Evolutionary conservation across 352 stramenopile genomes (phyloP).

Genomic region (Phytopythium sindhum): DNA sequence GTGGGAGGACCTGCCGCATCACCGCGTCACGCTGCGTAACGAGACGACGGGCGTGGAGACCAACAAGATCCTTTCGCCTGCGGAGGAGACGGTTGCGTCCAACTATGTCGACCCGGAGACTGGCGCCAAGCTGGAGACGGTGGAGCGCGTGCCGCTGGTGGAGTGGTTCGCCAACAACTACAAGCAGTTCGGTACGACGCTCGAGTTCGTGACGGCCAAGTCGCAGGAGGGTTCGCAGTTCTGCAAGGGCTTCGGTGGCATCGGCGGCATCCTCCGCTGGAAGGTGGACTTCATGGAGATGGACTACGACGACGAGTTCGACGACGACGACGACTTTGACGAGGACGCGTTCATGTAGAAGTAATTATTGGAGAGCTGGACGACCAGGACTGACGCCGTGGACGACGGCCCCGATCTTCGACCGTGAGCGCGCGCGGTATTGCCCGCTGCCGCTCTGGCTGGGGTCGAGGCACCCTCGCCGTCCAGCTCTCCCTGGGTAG

Average conservation of each 20-base stretch:
- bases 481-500: constrained; percentile 9
- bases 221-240: constrained; percentile 99
- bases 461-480: background rate
- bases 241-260: constrained; percentile 99
- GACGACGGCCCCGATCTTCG: background rate
- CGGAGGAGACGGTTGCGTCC: constrained; percentile 91
- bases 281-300: constrained; percentile 99
- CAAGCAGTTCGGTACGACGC: constrained; percentile 97
- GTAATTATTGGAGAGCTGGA: constrained; percentile 51
- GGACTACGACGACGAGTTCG: constrained; percentile 93
- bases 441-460: background rate
- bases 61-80: constrained; percentile 72
- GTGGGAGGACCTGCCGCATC: constrained; percentile 98
- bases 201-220: constrained; percentile 99
- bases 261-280: constrained; percentile 98
- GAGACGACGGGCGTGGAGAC: constrained; percentile 87
- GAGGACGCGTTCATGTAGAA: constrained; percentile 84
- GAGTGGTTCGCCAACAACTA: constrained; percentile 99
- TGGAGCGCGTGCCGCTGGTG: constrained; percentile 96
- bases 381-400: constrained; percentile 2
- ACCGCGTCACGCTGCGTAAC: constrained; percentile 94
- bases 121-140: constrained; percentile 95
- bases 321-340: constrained; percentile 88
- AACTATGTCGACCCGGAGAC: constrained; percentile 96
- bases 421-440: background rate